Evolutionary conservation across 164 flowering plant genomes (phyloP).

Genomic region (Tinospora cordifolia): DNA sequence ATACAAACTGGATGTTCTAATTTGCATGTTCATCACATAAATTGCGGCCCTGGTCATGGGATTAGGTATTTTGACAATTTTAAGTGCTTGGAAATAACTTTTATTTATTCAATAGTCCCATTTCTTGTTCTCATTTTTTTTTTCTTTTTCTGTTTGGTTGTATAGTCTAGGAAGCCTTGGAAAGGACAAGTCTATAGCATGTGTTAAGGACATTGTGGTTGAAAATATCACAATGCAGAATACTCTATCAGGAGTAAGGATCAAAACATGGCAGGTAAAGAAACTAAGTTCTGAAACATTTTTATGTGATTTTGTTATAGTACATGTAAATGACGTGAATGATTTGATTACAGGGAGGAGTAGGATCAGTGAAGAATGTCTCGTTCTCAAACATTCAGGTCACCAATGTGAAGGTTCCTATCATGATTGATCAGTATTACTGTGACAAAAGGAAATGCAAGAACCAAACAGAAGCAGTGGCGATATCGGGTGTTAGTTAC

Average conservation of each 20-base stretch:
- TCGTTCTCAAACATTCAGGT: constrained; percentile 67
- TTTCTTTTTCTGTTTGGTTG: background rate
- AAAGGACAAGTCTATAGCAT: constrained; percentile 53
- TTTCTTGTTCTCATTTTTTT: background rate
- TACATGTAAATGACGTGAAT: no score
- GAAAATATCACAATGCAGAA: constrained; percentile 39
- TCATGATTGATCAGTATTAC: no score
- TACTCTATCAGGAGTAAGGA: constrained; percentile 50
- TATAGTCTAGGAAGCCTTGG: constrained; percentile 84
- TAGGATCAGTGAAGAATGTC: constrained; percentile 54
- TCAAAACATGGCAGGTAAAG: constrained; percentile 70
- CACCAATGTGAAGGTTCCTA: constrained; percentile 52
- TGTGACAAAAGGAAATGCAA: no score
- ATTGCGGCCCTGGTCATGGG: constrained; percentile 95
- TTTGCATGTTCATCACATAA: constrained; percentile 55
- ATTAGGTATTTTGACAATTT: no score
- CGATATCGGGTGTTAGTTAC: constrained; percentile 48
- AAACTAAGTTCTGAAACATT: background rate
- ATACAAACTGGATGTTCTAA: constrained; percentile 79
- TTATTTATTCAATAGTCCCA: background rate
- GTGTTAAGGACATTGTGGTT: constrained; percentile 53
- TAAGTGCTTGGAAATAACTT: no score
- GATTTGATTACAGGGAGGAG: constrained; percentile 55
- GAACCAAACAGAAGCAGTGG: no score
- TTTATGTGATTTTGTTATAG: no score